Base-by-base conservation (phyloP, 345 rosid genomes). In the Brassica rapa region DNA sequence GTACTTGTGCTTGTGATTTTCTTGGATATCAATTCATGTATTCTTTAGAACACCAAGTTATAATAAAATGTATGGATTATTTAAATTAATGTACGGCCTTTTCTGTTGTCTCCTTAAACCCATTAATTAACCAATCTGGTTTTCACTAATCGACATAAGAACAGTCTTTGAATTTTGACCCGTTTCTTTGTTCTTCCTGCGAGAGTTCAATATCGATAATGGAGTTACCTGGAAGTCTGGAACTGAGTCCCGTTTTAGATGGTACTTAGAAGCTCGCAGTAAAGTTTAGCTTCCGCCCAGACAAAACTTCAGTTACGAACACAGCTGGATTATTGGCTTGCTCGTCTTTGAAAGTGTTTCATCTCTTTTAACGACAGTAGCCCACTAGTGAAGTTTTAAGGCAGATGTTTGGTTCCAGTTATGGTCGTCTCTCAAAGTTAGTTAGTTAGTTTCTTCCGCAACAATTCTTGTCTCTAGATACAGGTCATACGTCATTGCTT, bases 21-120 rank as follows among this genome's bases (percentile, higher is more conserved):
- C 62, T 59, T 10, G 62, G 62, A 59, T 30, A 24, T 62, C 53
- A 53, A 25, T 53, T 65, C 64, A 8, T 74, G 64, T 74, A 66
- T 66, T 75, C 66, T 66, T 35, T 56, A 32, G 6, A 19, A 9
- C 6, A 33, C 53, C 0, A 73, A 63, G 16, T 51, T 1, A 74
- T 66, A 37, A 56, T 29, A 62, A 62, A 74, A 5, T 43, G 30
- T 65, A 10, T 66, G 59, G 65, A 9, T 64, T 53, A 65, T 74
- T 39, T 74, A 35, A 65, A 23, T 23, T 16, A 73, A 19, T 1
- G 1, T 15, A 41, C 19, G 39, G 55, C 43, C 19, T 68, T 30
- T 29, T 41, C 63, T 8, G 68, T 60, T 59, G 61, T 55, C 19
- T 15, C 19, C 24, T 41, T 11, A 41, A 41, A 41, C 49, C 49